phyloP scores from a whole-genome alignment of 495 filamentous ascomycete species.

The Aspergillus avenaceus region DNA sequence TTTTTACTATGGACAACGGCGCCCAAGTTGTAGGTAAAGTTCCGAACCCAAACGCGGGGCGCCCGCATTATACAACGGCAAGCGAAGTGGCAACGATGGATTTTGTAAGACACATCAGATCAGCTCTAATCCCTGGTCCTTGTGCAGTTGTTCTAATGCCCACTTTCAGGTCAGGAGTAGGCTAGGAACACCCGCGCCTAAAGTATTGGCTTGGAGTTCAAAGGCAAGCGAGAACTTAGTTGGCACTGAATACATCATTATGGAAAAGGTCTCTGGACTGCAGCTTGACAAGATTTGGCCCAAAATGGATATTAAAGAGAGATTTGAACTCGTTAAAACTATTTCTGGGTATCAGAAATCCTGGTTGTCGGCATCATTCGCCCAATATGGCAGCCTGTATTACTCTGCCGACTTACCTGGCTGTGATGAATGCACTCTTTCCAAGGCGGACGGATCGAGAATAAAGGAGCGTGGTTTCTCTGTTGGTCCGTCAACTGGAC shows the following conservation, averaged over 20 bases:
- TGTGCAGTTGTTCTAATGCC: constrained; percentile 9
- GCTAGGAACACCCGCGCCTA: constrained; percentile 16
- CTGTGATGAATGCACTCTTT: constrained; percentile 4
- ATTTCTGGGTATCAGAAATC: constrained; percentile 21
- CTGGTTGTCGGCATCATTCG: constrained; percentile 22
- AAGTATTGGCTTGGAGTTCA: constrained; percentile 24
- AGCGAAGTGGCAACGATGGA: constrained; percentile 42
- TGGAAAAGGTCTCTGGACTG: constrained; percentile 26
- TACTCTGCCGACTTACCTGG: constrained; percentile 12
- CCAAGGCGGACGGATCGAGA: constrained; percentile 9
- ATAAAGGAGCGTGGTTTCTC: constrained; percentile 18
- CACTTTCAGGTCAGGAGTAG: constrained; percentile 12
- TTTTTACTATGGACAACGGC: constrained; percentile 29
- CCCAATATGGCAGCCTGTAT: constrained; percentile 25
- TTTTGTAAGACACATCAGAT: constrained; percentile 33
- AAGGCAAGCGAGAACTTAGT: constrained; percentile 20
- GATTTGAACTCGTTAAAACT: constrained; percentile 22
- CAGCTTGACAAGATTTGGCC: constrained; percentile 21
- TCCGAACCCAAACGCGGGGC: constrained; percentile 31
- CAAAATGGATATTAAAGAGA: constrained; percentile 15
- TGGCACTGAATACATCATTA: constrained; percentile 36
- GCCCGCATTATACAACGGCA: constrained; percentile 29
- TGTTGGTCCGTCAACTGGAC: constrained; percentile 22
- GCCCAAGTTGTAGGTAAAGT: constrained; percentile 26
- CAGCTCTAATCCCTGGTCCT: background rate